Evolutionary conservation across 1,284 basidiomycete species (phyloP).

Genomic region (Phaffia rhodozyma): DNA sequence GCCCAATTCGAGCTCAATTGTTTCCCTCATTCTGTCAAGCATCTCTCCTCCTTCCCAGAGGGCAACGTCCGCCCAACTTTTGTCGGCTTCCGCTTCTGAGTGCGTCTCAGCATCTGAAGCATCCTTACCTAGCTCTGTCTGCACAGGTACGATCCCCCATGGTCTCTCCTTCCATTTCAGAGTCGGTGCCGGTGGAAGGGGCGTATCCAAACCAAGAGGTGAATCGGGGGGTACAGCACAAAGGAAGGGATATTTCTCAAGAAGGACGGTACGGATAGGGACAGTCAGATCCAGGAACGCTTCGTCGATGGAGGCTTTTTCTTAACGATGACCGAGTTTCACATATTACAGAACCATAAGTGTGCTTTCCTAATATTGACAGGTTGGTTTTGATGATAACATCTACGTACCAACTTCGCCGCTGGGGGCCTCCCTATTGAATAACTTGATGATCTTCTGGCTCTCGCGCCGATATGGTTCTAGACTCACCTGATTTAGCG

Average conservation of each 20-base stretch:
- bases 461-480: slow-evolving; percentile 89
- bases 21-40: slow-evolving; percentile 61
- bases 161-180: slow-evolving; percentile 47
- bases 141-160: slow-evolving; percentile 2
- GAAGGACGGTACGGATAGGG: slow-evolving; percentile 57
- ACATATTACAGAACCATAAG: too few relatives aligned
- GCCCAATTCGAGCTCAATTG: slow-evolving; percentile 60
- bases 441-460: slow-evolving; percentile 72
- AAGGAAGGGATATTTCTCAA: slow-evolving; percentile 66
- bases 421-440: slow-evolving; percentile 60
- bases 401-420: slow-evolving; percentile 50
- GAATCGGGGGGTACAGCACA: slow-evolving; percentile 54
- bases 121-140: neutral
- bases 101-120: slow-evolving; percentile 16
- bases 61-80: slow-evolving; percentile 79
- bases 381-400: neutral
- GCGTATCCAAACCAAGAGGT: slow-evolving; percentile 59
- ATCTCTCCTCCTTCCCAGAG: slow-evolving; percentile 78
- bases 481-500: slow-evolving; percentile 59
- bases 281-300: slow-evolving; percentile 81
- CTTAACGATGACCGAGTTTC: slow-evolving; percentile 36
- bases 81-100: slow-evolving; percentile 24
- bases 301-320: slow-evolving; percentile 57
- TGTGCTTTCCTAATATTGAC: too few relatives aligned
- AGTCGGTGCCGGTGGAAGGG: slow-evolving; percentile 63